Base-by-base conservation (phyloP, 139 green algal genomes). In the Coelastrella sp. region DNA sequence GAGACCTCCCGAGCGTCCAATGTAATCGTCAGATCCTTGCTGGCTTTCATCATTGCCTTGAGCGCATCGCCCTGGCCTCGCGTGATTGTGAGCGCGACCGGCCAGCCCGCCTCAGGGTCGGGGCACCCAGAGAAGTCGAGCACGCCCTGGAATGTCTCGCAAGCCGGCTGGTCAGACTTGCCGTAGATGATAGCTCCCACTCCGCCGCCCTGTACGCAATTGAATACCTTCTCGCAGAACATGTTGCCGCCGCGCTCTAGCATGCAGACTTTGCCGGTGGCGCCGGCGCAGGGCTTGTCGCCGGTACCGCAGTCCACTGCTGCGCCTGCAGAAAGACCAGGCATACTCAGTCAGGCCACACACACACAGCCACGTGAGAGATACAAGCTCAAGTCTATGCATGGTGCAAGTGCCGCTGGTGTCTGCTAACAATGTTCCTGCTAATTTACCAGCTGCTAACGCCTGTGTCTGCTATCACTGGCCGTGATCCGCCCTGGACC, bases 261-360 rank as follows among this genome's bases (percentile, higher is more conserved):
- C 17, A 86, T 23, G 59, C 80, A 86, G 80, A 86, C 59, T n/a
- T 86, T 86, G 80, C 22, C 59, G 4, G 5, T 75, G 59, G 80
- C 80, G 65, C 59, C 59, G 65, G 59, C 47, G 80, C 80, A 86
- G 13, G 80, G 60, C 7, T 11, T 20, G 3, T 19, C 47, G 8
- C n/a, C 80, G 11, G 65, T 32, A 8, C 59, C 59, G 60, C 80
- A 86, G n/a, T 86, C 80, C 7, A 86, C n/a, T 4, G 74, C 19
- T 17, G 17, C 57, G 23, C 7, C 74, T 80, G 22, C 74, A 80
- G 13, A 10, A 22, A 58, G 17, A 22, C 14, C 68, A 76, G 17
- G 2, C 68, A 76, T 10, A 68, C n/a, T n/a, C n/a, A n/a, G n/a
- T n/a, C n/a, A n/a, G n/a, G n/a, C n/a, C n/a, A n/a, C n/a, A n/a